phyloP scores from a whole-genome alignment of 1,284 basidiomycete species.

The Puccinia horiana region DNA sequence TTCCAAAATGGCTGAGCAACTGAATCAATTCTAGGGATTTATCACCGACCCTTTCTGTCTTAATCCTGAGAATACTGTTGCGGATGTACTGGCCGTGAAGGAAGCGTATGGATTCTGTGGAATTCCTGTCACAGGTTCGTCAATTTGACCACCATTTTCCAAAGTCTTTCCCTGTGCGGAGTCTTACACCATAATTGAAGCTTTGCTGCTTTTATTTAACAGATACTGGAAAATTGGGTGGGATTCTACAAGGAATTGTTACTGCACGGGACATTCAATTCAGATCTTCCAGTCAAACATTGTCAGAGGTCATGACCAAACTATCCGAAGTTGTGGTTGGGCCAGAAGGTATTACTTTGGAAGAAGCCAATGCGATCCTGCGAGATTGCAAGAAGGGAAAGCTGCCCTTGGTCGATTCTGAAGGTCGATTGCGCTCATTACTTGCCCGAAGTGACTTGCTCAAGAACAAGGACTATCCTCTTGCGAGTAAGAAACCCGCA shows the following conservation, averaged over 20 bases:
- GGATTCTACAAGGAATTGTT: slow-evolving; percentile 93
- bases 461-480: slow-evolving; percentile 96
- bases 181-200: not conserved
- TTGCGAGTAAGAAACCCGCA: slow-evolving; percentile 86
- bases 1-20: not conserved
- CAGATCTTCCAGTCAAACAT: slow-evolving; percentile 69
- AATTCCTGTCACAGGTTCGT: slow-evolving; percentile 91
- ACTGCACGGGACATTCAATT: slow-evolving; percentile 97
- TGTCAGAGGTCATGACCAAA: slow-evolving; percentile 88
- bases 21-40: slow-evolving; percentile 73
- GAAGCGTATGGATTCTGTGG: slow-evolving; percentile 89
- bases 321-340: slow-evolving; percentile 72
- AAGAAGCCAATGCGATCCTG: slow-evolving; percentile 89
- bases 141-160: not conserved
- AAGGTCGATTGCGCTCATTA: slow-evolving; percentile 77
- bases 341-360: slow-evolving; percentile 78
- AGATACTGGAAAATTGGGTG: slow-evolving; percentile 84
- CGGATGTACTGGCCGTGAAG: slow-evolving; percentile 92
- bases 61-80: slow-evolving; percentile 74
- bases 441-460: slow-evolving; percentile 93
- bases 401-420: slow-evolving; percentile 79
- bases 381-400: slow-evolving; percentile 98
- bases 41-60: slow-evolving; percentile 91
- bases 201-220: not conserved
- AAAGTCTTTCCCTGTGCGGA: not conserved